Percentiles rank a stretch among this genome's conserved stretches.
Conservation (phyloP, 2,329 filamentous ascomycete genomes). For the Aspergillus proliferans region DNA sequence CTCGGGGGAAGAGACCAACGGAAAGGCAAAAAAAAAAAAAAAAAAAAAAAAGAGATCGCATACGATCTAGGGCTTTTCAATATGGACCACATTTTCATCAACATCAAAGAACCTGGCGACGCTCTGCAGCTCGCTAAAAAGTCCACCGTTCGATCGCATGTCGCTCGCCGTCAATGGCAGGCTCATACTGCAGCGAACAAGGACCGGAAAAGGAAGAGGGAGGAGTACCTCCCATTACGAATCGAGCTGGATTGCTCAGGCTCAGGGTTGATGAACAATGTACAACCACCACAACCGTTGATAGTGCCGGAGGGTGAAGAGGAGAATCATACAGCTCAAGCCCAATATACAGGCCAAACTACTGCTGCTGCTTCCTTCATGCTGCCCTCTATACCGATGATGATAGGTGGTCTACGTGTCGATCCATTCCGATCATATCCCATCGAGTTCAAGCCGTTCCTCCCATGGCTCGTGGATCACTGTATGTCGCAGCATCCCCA, state of each 20-base stretch:
- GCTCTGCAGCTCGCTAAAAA: constrained; percentile 20
- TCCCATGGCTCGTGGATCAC: constrained; percentile 27
- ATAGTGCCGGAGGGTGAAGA: neutral
- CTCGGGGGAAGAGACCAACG: too few relatives aligned
- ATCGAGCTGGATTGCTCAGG: neutral
- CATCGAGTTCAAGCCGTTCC: constrained; percentile 28
- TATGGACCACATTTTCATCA: constrained; percentile 21
- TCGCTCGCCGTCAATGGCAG: constrained; percentile 21
- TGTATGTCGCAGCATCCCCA: constrained; percentile 19
- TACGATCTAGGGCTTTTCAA: too few relatives aligned
- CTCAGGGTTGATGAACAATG: neutral
- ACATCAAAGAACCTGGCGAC: constrained; percentile 19
- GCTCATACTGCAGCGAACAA: constrained; percentile 1
- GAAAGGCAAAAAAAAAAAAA: too few relatives aligned
- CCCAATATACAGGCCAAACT: too few relatives aligned
- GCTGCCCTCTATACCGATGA: constrained; percentile 7
- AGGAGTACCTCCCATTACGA: neutral
- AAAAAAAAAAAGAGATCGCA: too few relatives aligned
- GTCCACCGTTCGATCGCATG: constrained; percentile 19
- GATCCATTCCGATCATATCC: constrained; percentile 33
- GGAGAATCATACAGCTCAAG: neutral
- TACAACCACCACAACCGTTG: neutral
- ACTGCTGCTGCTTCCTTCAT: too few relatives aligned
- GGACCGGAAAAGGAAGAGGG: neutral
- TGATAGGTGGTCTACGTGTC: constrained; percentile 20